Percentiles rank a stretch among this genome's conserved stretches.
Conservation (phyloP, 768 basidiomycete genomes). For the Kwoniella sp. region DNA sequence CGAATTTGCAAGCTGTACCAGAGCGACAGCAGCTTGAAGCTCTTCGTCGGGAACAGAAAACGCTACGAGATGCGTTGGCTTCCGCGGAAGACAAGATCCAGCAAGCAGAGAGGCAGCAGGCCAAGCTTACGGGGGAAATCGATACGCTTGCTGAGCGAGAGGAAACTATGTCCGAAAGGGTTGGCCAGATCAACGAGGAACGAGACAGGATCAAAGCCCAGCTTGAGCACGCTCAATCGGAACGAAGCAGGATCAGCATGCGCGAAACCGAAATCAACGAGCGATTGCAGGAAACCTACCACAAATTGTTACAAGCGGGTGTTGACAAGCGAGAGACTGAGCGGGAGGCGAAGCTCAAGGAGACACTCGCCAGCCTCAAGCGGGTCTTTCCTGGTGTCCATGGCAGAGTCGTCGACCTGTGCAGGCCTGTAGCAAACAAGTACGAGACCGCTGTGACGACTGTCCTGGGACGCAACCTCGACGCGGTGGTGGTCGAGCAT, state of each 20-base stretch:
- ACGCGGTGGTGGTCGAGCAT: conserved; percentile 92
- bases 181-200: conserved; percentile 59
- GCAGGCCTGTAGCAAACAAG: conserved; percentile 86
- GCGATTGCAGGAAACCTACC: conserved; percentile 74
- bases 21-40: conserved; percentile 83
- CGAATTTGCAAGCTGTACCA: conserved; percentile 72
- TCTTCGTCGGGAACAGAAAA: conserved; percentile 77
- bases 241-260: conserved; percentile 74
- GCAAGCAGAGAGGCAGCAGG: conserved; percentile 60
- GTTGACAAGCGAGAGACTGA: conserved; percentile 83
- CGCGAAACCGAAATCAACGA: conserved; percentile 88
- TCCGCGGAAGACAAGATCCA: conserved; percentile 68
- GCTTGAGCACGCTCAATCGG: conserved; percentile 77
- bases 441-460: conserved; percentile 89
- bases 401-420: conserved; percentile 86
- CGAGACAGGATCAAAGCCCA: conserved; percentile 68
- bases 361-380: conserved; percentile 75
- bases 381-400: conserved; percentile 90
- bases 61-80: conserved; percentile 59
- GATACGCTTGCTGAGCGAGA: conserved; percentile 31
- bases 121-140: conserved; percentile 51
- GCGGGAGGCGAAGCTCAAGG: conserved; percentile 74
- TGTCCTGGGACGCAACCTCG: conserved; percentile 87
- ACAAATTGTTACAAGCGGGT: conserved; percentile 82
- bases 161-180: conserved; percentile 55